These are phyloP conservation scores for Cyclotella baltica DNA, from an alignment of 108 stramenopile species.

Conservation along the genomic window DNA sequence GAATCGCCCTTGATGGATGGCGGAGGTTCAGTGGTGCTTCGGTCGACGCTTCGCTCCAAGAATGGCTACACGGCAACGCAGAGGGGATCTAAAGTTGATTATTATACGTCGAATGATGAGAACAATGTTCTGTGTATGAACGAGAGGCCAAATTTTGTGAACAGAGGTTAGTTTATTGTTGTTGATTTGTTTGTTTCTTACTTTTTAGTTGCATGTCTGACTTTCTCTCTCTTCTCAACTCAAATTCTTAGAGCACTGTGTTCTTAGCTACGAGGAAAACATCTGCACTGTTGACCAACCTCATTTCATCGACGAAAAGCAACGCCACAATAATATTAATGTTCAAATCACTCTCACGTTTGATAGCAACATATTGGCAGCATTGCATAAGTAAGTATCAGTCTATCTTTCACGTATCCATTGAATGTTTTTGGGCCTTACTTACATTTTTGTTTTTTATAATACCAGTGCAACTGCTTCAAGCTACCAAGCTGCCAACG, in stretches of 20 bases:
- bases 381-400: constrained; percentile 20
- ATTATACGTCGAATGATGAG: too few species aligned
- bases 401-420: neutral
- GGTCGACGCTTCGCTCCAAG: constrained; percentile 36
- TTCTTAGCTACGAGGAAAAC: constrained; percentile 40
- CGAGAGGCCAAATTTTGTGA: constrained; percentile 49
- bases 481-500: constrained; percentile 14
- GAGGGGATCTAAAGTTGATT: too few species aligned
- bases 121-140: constrained; percentile 52
- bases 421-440: too few species aligned
- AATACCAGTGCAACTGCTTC: neutral
- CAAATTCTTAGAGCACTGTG: constrained; percentile 39
- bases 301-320: constrained; percentile 4
- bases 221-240: too few species aligned
- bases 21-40: constrained; percentile 39
- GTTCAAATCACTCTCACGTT: constrained; percentile 45
- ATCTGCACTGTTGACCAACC: constrained; percentile 36
- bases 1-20: constrained; percentile 55
- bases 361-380: constrained; percentile 32
- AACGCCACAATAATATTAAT: constrained; percentile 20
- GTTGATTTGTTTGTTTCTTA: neutral
- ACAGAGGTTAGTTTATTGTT: too few species aligned
- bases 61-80: constrained; percentile 27
- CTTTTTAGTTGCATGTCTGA: neutral
- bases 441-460: neutral